Conservation (phyloP, 176 grass and related monocot species). For the Eragrostis nindensis region DNA sequence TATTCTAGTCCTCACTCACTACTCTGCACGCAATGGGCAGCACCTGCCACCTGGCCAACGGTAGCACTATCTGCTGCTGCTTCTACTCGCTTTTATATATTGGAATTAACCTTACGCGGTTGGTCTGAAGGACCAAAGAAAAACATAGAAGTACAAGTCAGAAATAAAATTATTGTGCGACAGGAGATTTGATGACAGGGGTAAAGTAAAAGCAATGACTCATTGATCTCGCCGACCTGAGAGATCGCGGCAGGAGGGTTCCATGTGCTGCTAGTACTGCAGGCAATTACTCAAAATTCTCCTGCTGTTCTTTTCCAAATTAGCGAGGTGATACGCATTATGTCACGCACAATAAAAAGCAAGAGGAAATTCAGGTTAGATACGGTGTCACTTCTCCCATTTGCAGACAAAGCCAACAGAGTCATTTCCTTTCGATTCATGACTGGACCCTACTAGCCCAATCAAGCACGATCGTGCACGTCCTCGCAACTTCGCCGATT, state of each 20-base stretch:
- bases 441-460: neutral
- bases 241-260: neutral
- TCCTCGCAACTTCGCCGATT: neutral
- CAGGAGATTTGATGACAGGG: neutral
- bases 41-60: neutral
- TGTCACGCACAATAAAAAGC: neutral
- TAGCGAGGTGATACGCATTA: neutral
- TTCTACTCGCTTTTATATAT: neutral
- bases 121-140: neutral
- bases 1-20: neutral
- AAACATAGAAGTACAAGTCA: neutral
- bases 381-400: neutral
- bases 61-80: neutral
- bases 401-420: neutral
- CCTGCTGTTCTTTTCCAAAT: neutral
- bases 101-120: neutral
- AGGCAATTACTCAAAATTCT: neutral
- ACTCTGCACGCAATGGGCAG: neutral
- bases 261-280: neutral
- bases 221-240: neutral
- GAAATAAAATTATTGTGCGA: neutral
- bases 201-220: neutral
- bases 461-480: neutral
- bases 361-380: neutral
- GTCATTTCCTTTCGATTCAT: conserved; percentile 3